These are phyloP conservation scores for Barbatosphaeria neglecta DNA, from an alignment of 495 filamentous ascomycete species.

Conservation along the genomic window DNA sequence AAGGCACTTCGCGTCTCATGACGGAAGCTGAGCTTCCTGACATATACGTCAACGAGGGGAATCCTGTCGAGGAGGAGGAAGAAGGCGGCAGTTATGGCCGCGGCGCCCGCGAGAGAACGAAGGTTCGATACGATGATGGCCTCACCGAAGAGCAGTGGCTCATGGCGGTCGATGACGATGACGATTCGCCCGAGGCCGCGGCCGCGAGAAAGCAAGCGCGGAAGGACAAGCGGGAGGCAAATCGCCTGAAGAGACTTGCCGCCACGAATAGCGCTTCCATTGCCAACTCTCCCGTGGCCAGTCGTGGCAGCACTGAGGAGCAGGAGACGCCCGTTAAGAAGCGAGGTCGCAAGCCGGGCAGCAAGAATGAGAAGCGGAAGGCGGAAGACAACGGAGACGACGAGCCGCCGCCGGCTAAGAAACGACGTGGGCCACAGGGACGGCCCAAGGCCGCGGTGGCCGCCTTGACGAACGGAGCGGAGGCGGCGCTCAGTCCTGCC, in stretches of 20 bases:
- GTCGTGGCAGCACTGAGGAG: conserved; percentile 67
- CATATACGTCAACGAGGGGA: conserved; percentile 80
- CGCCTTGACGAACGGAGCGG: conserved; percentile 11
- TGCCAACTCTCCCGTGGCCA: conserved; percentile 67
- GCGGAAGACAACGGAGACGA: conserved; percentile 73
- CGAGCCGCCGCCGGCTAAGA: conserved; percentile 68
- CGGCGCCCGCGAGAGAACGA: conserved; percentile 84
- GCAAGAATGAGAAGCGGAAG: conserved; percentile 69
- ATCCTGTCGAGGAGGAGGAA: conserved; percentile 68
- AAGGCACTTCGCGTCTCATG: conserved; percentile 65
- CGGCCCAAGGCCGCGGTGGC: conserved; percentile 48
- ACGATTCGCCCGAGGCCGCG: conserved; percentile 86
- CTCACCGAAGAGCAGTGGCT: conserved; percentile 97
- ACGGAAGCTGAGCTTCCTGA: conserved; percentile 83
- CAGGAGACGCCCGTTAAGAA: conserved; percentile 49
- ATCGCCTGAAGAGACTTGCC: conserved; percentile 51
- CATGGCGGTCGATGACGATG: conserved; percentile 87
- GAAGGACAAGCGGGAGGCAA: conserved; percentile 64
- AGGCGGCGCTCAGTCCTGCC: conserved; percentile 25
- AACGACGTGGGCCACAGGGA: conserved; percentile 53
- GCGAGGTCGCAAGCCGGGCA: conserved; percentile 68
- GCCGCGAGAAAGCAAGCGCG: conserved; percentile 80
- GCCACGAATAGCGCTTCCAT: conserved; percentile 29
- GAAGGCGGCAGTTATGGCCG: conserved; percentile 80
- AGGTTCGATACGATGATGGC: conserved; percentile 92